A percentile compares a stretch with the other conserved stretches of the same genome.
phyloP scores from a whole-genome alignment of 169 alveolate species.

The Theileria orientalis region DNA sequence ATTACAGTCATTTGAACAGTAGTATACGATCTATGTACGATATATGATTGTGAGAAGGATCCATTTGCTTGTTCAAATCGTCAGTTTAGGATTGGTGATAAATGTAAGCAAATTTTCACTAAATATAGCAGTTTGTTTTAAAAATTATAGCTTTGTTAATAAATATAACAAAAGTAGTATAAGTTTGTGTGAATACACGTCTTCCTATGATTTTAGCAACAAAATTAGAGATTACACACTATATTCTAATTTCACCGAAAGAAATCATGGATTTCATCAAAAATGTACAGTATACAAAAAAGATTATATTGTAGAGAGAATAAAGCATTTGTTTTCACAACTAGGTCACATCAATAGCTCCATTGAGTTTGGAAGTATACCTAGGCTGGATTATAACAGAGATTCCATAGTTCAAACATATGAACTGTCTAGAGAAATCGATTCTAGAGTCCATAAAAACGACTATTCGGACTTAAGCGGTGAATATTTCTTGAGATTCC shows the following conservation, averaged over 20 bases:
- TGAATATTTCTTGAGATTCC: conserved; percentile 17
- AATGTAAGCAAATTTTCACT: too few relatives aligned
- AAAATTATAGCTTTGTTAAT: too few relatives aligned
- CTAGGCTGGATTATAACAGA: conserved; percentile 34
- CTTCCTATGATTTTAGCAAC: background rate
- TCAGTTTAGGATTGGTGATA: too few relatives aligned
- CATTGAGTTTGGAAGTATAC: background rate
- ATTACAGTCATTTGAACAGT: background rate
- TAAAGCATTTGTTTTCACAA: too few relatives aligned
- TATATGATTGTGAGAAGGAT: too few relatives aligned
- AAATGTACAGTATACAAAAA: background rate
- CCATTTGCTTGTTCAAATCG: too few relatives aligned
- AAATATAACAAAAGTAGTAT: too few relatives aligned
- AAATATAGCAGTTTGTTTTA: too few relatives aligned
- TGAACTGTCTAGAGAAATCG: conserved; percentile 32
- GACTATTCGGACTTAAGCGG: background rate
- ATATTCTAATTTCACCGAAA: background rate
- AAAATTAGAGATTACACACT: background rate
- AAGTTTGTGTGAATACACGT: too few relatives aligned
- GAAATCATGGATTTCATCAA: background rate
- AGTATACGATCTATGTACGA: too few relatives aligned
- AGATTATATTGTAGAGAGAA: too few relatives aligned
- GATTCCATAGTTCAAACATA: conserved; percentile 27
- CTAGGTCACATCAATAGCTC: too few relatives aligned
- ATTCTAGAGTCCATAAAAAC: conserved; percentile 25